Evolutionary conservation across 345 rosid genomes (phyloP).

Genomic region (Lumnitzera littorea): DNA sequence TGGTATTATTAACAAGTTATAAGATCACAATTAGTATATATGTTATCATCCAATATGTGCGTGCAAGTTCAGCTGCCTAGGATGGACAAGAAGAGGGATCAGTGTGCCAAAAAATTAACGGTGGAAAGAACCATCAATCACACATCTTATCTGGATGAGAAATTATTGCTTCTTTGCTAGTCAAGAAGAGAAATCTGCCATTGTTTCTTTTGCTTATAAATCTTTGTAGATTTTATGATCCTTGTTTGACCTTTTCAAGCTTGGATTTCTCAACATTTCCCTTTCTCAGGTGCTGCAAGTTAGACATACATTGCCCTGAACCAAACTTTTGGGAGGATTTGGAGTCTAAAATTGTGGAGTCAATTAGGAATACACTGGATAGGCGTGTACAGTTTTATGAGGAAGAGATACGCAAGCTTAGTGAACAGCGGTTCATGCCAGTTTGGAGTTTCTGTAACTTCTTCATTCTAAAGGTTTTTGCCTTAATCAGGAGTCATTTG

Average conservation of each 20-base stretch:
- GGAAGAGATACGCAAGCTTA: slow-evolving; percentile 95
- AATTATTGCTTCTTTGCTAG: not conserved
- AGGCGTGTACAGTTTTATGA: slow-evolving; percentile 86
- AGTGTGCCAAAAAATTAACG: no score
- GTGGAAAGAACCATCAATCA: no score
- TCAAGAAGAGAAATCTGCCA: not conserved
- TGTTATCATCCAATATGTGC: no score
- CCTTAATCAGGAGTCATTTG: slow-evolving; percentile 20
- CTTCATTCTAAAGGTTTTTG: slow-evolving; percentile 85
- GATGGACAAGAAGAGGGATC: no score
- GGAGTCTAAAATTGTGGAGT: slow-evolving; percentile 77
- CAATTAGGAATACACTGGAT: slow-evolving; percentile 77
- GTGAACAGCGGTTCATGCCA: slow-evolving; percentile 90
- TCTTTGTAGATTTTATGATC: not conserved
- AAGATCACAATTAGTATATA: no score
- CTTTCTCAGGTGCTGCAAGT: slow-evolving; percentile 82
- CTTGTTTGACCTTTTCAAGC: slow-evolving; percentile 11
- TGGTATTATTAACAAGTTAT: no score
- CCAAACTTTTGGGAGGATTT: slow-evolving; percentile 89
- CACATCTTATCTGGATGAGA: no score
- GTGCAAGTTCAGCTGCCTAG: no score
- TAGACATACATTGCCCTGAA: slow-evolving; percentile 74
- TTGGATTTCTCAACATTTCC: slow-evolving; percentile 24
- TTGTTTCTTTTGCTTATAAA: no score
- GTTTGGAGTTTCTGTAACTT: slow-evolving; percentile 96